Evolutionary conservation across 1,284 basidiomycete species (phyloP), one percentile per base, ranked within the genome.

Genomic region (Polyporus tsugae): DNA sequence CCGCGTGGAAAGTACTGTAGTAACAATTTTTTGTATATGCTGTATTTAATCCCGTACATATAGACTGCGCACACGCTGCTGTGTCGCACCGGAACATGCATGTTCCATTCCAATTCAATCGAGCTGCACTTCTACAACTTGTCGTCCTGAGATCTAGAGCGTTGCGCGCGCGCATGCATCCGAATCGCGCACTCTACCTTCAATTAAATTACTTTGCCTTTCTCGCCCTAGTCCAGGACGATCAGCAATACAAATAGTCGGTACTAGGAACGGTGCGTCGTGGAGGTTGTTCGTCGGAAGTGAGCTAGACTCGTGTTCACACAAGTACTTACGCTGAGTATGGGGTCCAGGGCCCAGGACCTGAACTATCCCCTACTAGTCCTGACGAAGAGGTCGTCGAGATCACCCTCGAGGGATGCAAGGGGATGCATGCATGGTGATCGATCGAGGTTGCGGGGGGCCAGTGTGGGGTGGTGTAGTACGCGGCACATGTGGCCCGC

Each of bases 1-100:
- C 46, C 61, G 63, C 53, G 55, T 38, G 58, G 53, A 62, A 67
- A 66, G 65, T 70, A 67, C 62, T 70, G 66, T 70, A 70, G 65
- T 61, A 65, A 25, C 46, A 49, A 49, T 10, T 49, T 62, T 42
- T 60, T 70, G 66, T 70, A 70, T 67, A 70, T 70, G 63, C 55
- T 67, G 66, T 70, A 63, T 70, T 60, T 66, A 65, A 69, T 68
- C 42, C 25, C 33, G 35, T 42, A 69, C 63, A 69, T 44, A 69
- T 69, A 69, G 67, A 69, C 46, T 4, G 41, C 29, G 58, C 64
- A 53, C 62, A 42, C n/a, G 58, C 42, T 15, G 41, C 15, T 9
- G 36, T 6, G 35, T 38, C 33, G 35, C 17, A 38, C 55, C 3
- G 33, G 15, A 4, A 38, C 1, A 35, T 7, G 25, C n/a, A n/a